Evolutionary conservation across 768 basidiomycete species (phyloP).

Genomic region (Coprinellus aureogranulatus): DNA sequence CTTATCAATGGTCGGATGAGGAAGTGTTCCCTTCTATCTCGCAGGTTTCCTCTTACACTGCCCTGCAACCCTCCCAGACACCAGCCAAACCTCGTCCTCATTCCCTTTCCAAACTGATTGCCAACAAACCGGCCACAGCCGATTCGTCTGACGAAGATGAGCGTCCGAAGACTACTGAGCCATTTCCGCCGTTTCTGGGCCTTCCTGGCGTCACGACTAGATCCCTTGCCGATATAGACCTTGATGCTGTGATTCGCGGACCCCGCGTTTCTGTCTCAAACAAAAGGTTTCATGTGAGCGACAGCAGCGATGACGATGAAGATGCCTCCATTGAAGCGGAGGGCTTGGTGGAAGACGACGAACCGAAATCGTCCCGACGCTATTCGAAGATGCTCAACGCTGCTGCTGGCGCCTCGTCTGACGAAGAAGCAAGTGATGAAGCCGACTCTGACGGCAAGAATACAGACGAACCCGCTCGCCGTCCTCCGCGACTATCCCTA

Average conservation of each 20-base stretch:
- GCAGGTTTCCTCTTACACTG: neutral
- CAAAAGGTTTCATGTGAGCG: constrained; percentile 37
- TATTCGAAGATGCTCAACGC: neutral
- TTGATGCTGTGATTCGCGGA: constrained; percentile 39
- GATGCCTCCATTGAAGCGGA: constrained; percentile 16
- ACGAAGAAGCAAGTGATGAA: constrained; percentile 36
- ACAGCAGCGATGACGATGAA: constrained; percentile 42
- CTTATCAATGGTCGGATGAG: neutral
- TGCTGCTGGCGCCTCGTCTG: constrained; percentile 24
- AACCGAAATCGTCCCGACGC: constrained; percentile 10
- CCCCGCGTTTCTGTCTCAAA: constrained; percentile 28
- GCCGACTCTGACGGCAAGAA: constrained; percentile 19
- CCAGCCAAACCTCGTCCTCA: too few relatives aligned
- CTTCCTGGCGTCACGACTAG: constrained; percentile 12
- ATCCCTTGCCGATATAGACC: constrained; percentile 27
- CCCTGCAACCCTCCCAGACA: too few relatives aligned
- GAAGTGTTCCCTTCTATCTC: neutral
- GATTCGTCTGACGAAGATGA: too few relatives aligned
- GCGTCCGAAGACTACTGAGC: too few relatives aligned
- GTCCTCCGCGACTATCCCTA: neutral
- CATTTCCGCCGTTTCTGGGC: neutral
- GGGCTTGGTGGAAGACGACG: constrained; percentile 28
- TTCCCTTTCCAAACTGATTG: too few relatives aligned
- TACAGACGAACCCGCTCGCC: constrained; percentile 4
- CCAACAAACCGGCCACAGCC: too few relatives aligned